Evolutionary conservation across 1,284 basidiomycete species (phyloP).

Genomic region (Ceraceosorus guamensis): DNA sequence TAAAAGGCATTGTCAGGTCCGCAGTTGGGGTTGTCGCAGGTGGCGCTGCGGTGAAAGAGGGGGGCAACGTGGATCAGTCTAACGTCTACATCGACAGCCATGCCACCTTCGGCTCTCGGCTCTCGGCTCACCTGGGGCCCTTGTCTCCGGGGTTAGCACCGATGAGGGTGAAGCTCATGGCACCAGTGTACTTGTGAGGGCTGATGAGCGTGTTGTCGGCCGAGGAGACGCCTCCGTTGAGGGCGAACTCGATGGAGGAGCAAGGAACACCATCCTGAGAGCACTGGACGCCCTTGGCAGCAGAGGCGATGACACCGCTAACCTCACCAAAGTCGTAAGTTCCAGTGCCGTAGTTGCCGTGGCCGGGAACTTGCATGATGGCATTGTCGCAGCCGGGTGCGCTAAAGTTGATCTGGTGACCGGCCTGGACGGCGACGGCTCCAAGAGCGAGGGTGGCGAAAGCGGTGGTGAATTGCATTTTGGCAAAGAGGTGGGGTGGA

Average conservation of each 20-base stretch:
- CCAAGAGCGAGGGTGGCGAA: too few species aligned
- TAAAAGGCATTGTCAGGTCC: slow-evolving; percentile 15
- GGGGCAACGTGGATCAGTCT: too few species aligned
- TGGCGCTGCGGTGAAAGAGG: too few species aligned
- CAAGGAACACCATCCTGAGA: slow-evolving; percentile 3
- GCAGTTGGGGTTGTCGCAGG: slow-evolving; percentile 11
- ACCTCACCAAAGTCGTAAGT: slow-evolving; percentile 6
- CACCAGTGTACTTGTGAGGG: slow-evolving; percentile 7
- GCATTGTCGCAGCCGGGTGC: too few species aligned
- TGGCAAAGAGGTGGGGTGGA: too few species aligned
- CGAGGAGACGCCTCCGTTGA: slow-evolving; percentile 5
- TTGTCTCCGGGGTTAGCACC: slow-evolving; percentile 3
- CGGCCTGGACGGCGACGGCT: too few species aligned
- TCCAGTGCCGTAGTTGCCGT: slow-evolving; percentile 5
- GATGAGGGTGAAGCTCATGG: slow-evolving; percentile 3
- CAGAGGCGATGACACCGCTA: slow-evolving; percentile 8
- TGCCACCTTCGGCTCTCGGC: too few species aligned
- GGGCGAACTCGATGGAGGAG: slow-evolving; percentile 12
- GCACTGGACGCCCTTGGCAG: slow-evolving; percentile 5
- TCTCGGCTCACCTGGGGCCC: too few species aligned
- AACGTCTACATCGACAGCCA: too few species aligned
- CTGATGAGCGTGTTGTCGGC: slow-evolving; percentile 10
- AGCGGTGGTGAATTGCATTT: too few species aligned
- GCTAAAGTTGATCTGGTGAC: too few species aligned
- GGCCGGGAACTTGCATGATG: slow-evolving; percentile 9